These are phyloP conservation scores for Kingdonia uniflora DNA, from an alignment of 164 flowering plant species.

Conservation along the genomic window DNA sequence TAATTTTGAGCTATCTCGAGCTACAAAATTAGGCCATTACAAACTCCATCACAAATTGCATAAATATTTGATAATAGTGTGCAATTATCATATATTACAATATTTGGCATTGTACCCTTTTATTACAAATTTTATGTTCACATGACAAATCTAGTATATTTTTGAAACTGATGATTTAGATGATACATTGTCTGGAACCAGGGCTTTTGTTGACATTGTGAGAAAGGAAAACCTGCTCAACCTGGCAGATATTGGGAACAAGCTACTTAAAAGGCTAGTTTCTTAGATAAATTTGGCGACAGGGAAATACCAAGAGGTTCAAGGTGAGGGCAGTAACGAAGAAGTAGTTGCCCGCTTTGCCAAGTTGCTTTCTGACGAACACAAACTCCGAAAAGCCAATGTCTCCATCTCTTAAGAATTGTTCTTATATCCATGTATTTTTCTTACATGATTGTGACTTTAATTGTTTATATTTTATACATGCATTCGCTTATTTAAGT, in stretches of 20 bases:
- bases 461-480: too few relatives aligned
- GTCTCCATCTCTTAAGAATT: too few relatives aligned
- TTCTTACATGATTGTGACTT: too few relatives aligned
- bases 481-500: too few relatives aligned
- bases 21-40: too few relatives aligned
- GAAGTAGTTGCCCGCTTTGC: slow-evolving; percentile 44
- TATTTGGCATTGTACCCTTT: not conserved
- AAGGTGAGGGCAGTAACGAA: slow-evolving; percentile 36
- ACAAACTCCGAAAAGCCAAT: slow-evolving; percentile 5
- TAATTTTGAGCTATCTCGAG: too few relatives aligned
- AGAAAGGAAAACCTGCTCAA: slow-evolving; percentile 27
- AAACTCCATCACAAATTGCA: too few relatives aligned
- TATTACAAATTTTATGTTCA: not conserved
- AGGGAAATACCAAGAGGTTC: slow-evolving; percentile 21
- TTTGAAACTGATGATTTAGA: slow-evolving; percentile 16
- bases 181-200: slow-evolving; percentile 30
- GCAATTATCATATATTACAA: too few relatives aligned
- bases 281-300: slow-evolving; percentile 39
- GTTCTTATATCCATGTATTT: too few relatives aligned
- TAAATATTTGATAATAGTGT: too few relatives aligned
- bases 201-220: slow-evolving; percentile 28
- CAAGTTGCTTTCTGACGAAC: slow-evolving; percentile 27
- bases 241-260: slow-evolving; percentile 28
- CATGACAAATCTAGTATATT: not conserved
- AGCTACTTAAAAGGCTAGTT: slow-evolving; percentile 31